Percentiles rank a stretch among this genome's conserved stretches.
Evolutionary conservation across 257 asterid genomes (phyloP).

Genomic region (Agastache rugosa): DNA sequence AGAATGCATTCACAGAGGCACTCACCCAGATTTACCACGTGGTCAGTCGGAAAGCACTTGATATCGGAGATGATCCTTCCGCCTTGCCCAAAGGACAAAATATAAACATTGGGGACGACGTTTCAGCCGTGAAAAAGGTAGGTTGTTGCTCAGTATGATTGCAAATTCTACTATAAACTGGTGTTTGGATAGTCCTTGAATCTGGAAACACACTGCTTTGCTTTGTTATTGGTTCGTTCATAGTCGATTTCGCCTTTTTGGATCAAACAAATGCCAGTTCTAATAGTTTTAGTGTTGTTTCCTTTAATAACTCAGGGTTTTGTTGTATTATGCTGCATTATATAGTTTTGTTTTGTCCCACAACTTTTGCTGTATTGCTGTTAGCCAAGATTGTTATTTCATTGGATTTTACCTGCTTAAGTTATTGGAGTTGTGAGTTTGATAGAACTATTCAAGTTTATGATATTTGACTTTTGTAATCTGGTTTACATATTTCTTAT

Average conservation of each 20-base stretch:
- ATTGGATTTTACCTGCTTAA: slow-evolving; percentile 2
- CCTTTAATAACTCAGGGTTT: slow-evolving; percentile 25
- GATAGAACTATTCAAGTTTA: neutral
- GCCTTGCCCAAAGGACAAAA: slow-evolving; percentile 67
- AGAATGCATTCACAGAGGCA: slow-evolving; percentile 72
- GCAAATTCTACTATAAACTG: neutral
- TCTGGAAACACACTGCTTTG: slow-evolving; percentile 1
- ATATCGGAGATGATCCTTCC: slow-evolving; percentile 62
- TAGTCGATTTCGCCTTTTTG: slow-evolving; percentile 19
- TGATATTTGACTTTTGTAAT: slow-evolving; percentile 5
- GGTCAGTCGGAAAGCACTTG: slow-evolving; percentile 69
- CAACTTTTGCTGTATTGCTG: neutral
- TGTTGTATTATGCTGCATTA: slow-evolving; percentile 37
- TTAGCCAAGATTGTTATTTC: slow-evolving; percentile 3
- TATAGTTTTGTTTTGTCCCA: neutral
- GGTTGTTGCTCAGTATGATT: slow-evolving; percentile 60
- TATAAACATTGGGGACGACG: slow-evolving; percentile 58
- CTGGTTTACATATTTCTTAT: neutral
- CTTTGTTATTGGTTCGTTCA: neutral
- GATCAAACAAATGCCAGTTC: slow-evolving; percentile 22
- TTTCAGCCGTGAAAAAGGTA: slow-evolving; percentile 60
- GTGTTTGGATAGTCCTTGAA: neutral
- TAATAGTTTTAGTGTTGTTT: slow-evolving; percentile 9
- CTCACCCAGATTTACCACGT: slow-evolving; percentile 64
- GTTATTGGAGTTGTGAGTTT: slow-evolving; percentile 1